These are phyloP conservation scores for Penicillium sp. DNA, from an alignment of 2,329 filamentous ascomycete species.

Conservation along the genomic window DNA sequence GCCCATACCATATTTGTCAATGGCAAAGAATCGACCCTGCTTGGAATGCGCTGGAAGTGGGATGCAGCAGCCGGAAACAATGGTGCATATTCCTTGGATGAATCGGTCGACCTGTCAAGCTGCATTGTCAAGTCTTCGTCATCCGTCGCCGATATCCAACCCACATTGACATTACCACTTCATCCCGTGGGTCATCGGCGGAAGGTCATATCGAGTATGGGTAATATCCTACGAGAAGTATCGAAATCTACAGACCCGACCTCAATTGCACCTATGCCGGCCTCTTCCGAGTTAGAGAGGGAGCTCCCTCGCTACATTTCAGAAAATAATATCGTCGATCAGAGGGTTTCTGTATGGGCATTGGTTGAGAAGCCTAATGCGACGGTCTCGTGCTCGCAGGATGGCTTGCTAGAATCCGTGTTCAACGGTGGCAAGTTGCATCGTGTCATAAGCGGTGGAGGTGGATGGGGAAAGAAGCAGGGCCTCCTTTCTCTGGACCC, in stretches of 20 bases:
- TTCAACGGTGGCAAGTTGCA: slow-evolving; percentile 43
- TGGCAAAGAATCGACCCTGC: slow-evolving; percentile 45
- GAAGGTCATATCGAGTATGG: slow-evolving; percentile 47
- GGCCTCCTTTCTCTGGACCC: slow-evolving; percentile 49
- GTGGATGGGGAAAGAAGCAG: slow-evolving; percentile 52
- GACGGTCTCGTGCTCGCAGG: slow-evolving; percentile 19
- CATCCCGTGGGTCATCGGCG: slow-evolving; percentile 42
- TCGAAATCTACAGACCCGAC: slow-evolving; percentile 35
- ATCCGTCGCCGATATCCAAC: slow-evolving; percentile 15
- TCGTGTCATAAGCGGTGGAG: slow-evolving; percentile 49
- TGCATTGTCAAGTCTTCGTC: slow-evolving; percentile 33
- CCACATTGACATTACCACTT: slow-evolving; percentile 37
- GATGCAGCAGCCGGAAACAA: slow-evolving; percentile 18
- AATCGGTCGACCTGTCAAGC: slow-evolving; percentile 34
- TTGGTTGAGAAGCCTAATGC: slow-evolving; percentile 38
- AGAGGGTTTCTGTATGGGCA: slow-evolving; percentile 47
- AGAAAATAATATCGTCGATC: slow-evolving; percentile 41
- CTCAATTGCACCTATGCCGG: slow-evolving; percentile 39
- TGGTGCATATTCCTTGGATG: slow-evolving; percentile 28
- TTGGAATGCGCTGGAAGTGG: slow-evolving; percentile 41
- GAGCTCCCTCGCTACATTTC: slow-evolving; percentile 45
- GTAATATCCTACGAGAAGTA: slow-evolving; percentile 48
- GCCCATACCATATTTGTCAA: slow-evolving; percentile 49
- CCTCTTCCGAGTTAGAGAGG: slow-evolving; percentile 47
- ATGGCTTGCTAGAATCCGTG: slow-evolving; percentile 33